A percentile compares a stretch with the other conserved stretches of the same genome.
Conservation (phyloP, 2,329 filamentous ascomycete genomes). For the Blumeriella jaapii region DNA sequence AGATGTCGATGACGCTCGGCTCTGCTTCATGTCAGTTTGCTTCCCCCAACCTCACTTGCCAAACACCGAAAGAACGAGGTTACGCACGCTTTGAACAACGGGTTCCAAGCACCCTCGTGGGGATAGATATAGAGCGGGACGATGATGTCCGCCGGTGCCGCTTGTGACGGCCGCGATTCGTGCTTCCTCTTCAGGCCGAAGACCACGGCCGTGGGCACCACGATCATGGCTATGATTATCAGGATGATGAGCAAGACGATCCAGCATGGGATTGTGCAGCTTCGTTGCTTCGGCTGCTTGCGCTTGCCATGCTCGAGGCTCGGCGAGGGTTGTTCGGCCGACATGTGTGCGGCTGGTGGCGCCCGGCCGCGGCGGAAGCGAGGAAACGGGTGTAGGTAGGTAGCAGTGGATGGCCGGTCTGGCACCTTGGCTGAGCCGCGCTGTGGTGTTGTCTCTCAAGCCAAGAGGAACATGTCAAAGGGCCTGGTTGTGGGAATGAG, state of each 20-base stretch:
- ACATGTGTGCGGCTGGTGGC: no score
- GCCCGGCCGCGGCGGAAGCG: no score
- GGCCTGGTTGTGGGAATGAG: no score
- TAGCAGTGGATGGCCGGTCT: no score
- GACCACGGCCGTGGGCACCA: conserved; percentile 26
- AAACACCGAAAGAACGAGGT: neutral
- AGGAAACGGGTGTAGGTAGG: no score
- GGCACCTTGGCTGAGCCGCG: no score
- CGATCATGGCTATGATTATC: conserved; percentile 3
- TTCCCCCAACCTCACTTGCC: neutral
- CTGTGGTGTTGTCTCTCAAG: no score
- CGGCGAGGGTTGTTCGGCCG: neutral
- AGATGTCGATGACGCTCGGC: conserved; percentile 14
- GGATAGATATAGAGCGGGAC: conserved; percentile 39
- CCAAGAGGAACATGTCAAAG: no score
- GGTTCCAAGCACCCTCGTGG: conserved; percentile 34
- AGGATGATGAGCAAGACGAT: conserved; percentile 8
- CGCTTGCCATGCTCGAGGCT: neutral
- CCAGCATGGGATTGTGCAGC: neutral
- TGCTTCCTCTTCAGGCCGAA: conserved; percentile 26
- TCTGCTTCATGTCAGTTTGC: conserved; percentile 4
- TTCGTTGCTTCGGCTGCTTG: neutral
- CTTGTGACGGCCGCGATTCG: conserved; percentile 17
- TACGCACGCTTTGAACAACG: conserved; percentile 32
- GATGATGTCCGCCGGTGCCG: conserved; percentile 32